Percentiles rank a stretch among this genome's conserved stretches.
Evolutionary conservation across 176 grass and related monocot genomes (phyloP).

Genomic region (Oryza brachyantha): DNA sequence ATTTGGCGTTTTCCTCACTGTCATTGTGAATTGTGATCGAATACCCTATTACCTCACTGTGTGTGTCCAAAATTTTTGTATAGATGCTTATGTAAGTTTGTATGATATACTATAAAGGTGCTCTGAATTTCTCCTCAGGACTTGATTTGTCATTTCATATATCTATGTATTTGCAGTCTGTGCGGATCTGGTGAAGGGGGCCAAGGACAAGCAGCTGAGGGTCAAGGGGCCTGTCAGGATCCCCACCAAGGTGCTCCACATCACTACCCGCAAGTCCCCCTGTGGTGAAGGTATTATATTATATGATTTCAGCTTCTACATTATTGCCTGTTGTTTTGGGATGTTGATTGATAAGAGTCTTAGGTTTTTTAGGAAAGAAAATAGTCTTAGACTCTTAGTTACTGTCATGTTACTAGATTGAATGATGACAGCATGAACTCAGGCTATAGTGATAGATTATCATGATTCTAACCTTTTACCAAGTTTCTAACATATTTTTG

Average conservation of each 20-base stretch:
- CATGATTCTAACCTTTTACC: background rate
- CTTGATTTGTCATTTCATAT: background rate
- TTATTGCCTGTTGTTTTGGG: background rate
- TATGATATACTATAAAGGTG: background rate
- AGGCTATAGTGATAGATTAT: background rate
- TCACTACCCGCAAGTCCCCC: slow-evolving; percentile 51
- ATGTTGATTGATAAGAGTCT: background rate
- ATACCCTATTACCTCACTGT: too few relatives aligned
- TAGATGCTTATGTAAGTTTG: background rate
- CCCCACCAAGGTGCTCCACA: slow-evolving; percentile 55
- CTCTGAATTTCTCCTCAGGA: too few relatives aligned
- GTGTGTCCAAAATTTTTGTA: background rate
- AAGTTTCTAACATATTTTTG: background rate
- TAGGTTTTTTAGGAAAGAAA: background rate
- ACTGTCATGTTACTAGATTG: background rate
- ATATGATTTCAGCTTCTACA: background rate
- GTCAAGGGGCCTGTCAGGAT: slow-evolving; percentile 50
- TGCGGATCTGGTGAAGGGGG: slow-evolving; percentile 49
- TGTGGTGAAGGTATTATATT: slow-evolving; percentile 42
- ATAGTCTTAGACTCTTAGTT: background rate
- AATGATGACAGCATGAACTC: background rate
- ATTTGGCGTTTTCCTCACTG: background rate
- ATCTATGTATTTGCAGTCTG: slow-evolving; percentile 24
- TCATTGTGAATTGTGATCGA: background rate
- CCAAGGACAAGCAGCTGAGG: slow-evolving; percentile 49